Conservation (phyloP, 148 eudicot genomes). For the Dianthus caryophyllus region DNA sequence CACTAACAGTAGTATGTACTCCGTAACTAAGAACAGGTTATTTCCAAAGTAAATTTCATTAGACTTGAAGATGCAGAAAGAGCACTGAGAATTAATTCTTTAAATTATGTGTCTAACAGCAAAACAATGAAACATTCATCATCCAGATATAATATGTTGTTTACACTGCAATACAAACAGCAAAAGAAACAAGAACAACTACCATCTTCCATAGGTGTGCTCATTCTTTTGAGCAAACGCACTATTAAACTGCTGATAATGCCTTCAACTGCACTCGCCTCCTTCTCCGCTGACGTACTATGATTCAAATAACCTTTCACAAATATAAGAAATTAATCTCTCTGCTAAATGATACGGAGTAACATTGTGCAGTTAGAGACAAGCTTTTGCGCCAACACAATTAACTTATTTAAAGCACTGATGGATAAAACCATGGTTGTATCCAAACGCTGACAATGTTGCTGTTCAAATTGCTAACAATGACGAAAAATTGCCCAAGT, state of each 20-base stretch:
- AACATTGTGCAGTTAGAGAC: background rate
- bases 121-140: too few relatives aligned
- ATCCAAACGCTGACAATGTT: background rate
- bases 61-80: too few relatives aligned
- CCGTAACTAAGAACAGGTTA: background rate
- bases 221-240: constrained; percentile 62
- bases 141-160: too few relatives aligned
- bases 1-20: background rate
- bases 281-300: constrained; percentile 32
- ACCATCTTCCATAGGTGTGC: constrained; percentile 62
- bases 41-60: background rate
- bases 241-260: constrained; percentile 59
- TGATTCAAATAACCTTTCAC: constrained; percentile 50
- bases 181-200: constrained; percentile 19
- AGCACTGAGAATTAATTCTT: too few relatives aligned
- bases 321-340: constrained; percentile 10
- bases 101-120: too few relatives aligned
- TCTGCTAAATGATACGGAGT: constrained; percentile 8
- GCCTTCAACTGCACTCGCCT: constrained; percentile 46
- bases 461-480: background rate
- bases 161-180: background rate
- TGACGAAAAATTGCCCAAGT: background rate
- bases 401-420: background rate
- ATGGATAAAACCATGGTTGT: background rate
- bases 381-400: background rate